These are phyloP conservation scores for Magnusiomyces sp. DNA, from an alignment of 1,139 yeast species.

Conservation along the genomic window DNA sequence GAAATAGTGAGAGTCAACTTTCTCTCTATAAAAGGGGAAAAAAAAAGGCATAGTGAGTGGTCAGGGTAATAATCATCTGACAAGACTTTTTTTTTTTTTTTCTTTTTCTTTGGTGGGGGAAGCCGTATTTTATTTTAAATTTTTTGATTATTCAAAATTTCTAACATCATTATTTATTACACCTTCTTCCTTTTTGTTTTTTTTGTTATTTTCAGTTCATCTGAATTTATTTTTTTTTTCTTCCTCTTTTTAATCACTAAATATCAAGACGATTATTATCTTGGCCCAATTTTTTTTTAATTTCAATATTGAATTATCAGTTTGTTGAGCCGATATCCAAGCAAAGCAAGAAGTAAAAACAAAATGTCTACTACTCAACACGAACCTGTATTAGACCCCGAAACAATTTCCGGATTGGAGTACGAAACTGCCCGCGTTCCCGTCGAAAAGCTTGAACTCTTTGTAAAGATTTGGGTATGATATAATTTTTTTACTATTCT, in stretches of 20 bases:
- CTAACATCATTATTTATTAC: too few relatives aligned
- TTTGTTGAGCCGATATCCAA: neutral
- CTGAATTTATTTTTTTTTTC: neutral
- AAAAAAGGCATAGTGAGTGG: too few relatives aligned
- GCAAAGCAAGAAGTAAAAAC: neutral
- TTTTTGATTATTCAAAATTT: too few relatives aligned
- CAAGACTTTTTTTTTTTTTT: too few relatives aligned
- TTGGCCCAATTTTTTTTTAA: neutral
- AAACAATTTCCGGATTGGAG: too few relatives aligned
- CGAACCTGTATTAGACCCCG: neutral
- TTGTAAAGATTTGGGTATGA: conserved; percentile 18
- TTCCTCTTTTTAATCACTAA: neutral
- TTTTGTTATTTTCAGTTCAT: too few relatives aligned
- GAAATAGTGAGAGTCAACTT: too few relatives aligned
- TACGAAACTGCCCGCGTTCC: neutral
- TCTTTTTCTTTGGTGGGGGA: too few relatives aligned
- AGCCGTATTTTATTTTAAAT: too few relatives aligned
- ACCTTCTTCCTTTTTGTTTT: too few relatives aligned
- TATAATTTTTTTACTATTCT: neutral
- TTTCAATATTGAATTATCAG: neutral
- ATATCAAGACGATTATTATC: neutral
- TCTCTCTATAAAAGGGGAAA: too few relatives aligned
- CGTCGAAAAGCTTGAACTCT: conserved; percentile 18
- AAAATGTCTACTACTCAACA: neutral
- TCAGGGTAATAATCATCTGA: too few relatives aligned